phyloP scores from a whole-genome alignment of 805 yeast species.

The Kodamaea laetipori region DNA sequence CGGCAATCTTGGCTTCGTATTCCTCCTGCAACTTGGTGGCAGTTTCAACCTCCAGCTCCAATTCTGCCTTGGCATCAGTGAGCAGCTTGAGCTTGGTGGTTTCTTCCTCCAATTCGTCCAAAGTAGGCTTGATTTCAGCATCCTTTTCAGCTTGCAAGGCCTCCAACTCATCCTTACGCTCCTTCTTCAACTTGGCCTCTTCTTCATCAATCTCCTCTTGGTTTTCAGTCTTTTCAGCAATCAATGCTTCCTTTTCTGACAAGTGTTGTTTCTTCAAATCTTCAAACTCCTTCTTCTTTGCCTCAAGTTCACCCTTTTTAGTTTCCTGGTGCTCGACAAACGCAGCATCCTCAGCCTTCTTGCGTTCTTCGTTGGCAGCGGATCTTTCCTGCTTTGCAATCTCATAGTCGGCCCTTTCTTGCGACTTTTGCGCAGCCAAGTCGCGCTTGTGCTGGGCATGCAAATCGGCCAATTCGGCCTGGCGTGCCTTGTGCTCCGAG shows the following conservation, averaged over 20 bases:
- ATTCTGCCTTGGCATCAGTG: constrained; percentile 50
- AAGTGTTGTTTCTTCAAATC: constrained; percentile 43
- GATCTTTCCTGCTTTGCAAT: constrained; percentile 38
- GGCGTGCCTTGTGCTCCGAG: constrained; percentile 34
- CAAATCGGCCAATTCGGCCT: constrained; percentile 33
- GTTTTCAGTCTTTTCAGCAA: constrained; percentile 49
- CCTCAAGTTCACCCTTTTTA: constrained; percentile 34
- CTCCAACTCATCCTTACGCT: constrained; percentile 48
- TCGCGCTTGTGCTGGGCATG: constrained; percentile 36
- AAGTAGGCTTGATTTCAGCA: constrained; percentile 54
- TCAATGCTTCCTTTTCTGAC: constrained; percentile 41
- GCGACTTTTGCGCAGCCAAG: constrained; percentile 29
- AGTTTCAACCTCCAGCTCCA: constrained; percentile 44
- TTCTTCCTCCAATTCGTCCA: constrained; percentile 55
- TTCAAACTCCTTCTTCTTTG: constrained; percentile 29
- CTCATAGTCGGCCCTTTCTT: constrained; percentile 39
- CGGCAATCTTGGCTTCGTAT: constrained; percentile 45
- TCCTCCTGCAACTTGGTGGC: constrained; percentile 50
- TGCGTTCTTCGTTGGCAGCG: constrained; percentile 33
- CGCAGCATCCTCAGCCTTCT: constrained; percentile 32
- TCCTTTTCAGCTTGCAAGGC: constrained; percentile 56
- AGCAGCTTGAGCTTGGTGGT: constrained; percentile 51
- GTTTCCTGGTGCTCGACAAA: constrained; percentile 31
- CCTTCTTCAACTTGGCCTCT: constrained; percentile 46
- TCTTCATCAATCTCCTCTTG: constrained; percentile 46